Base-by-base conservation (phyloP, 2,329 filamentous ascomycete genomes). In the Claviceps capensis region DNA sequence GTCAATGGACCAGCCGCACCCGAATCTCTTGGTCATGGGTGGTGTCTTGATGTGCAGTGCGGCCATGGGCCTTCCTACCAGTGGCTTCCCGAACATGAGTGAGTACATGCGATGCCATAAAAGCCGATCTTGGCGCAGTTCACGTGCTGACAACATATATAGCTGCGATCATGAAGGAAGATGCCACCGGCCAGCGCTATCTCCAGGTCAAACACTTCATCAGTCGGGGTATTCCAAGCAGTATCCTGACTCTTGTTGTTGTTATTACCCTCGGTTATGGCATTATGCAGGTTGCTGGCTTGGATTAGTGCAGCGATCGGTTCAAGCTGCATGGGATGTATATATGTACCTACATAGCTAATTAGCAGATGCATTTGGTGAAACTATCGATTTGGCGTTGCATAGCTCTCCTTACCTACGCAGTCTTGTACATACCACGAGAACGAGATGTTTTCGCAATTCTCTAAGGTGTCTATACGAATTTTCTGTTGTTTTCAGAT, bases 91-190 rank as follows among this genome's bases (percentile, higher is more conserved):
- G 1, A 98, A 98, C 61, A 98, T 98, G 93, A 98, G 90, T 95
- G 80, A 77, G 89, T 86, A 46, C 11, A 40, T 41, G 36, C 34
- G 13, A 13, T 16, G 23, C 44, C 8, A 17, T 17, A 17, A 8
- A 4, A 4, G 5, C 30, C 45, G 17, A 23, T 30, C n/a, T 19
- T 22, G 17, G 17, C 8, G 46, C 37, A 36, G 46, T 30, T 30
- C 9, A 13, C 30, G 41, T 43, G 48, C 62, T 67, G 54, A 65
- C 55, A 17, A 47, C 8, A 8, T 42, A 7, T 44, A 16, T 49
- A 94, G 88, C 93, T 63, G 93, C 93, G 4, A 97, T 98, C 62
- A 97, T 98, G 93, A 97, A 97, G 76, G 93, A 98, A 70, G 91
- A 98, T 61, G 79, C 87, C 0, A 94, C 90, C 0, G 93, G 93